Base-by-base conservation (phyloP, 805 yeast genomes). In the Jamesozyma piceae region DNA sequence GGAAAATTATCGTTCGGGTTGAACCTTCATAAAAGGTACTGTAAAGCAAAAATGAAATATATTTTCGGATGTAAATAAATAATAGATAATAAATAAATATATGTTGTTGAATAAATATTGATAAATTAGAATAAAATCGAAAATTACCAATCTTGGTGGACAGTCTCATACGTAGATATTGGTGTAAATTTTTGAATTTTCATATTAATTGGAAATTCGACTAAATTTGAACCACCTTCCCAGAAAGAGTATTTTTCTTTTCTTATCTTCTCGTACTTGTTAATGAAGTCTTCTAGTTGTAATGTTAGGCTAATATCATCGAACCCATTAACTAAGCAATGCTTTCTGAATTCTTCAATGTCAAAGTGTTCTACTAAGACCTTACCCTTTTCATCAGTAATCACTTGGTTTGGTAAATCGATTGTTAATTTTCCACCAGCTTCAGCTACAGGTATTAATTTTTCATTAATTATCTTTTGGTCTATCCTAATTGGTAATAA, bases 281-380 rank as follows among this genome's bases (percentile, higher is more conserved):
- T 44, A 54, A 92, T 92, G 64, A 55, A 78, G 42, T 77, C 77
- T 67, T 86, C 96, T 67, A 88, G 87, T 66, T 88, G 90, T 55
- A 92, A 69, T 40, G 98, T 92, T 58, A 92, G 75, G 35, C 97
- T 97, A 66, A 92, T 92, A 63, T 92, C 98, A 64, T 92, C 98
- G 48, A 92, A 78, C 49, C 98, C 98, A 52, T 92, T 87, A 43
- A 90, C 71, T 54, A 92, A 73, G 63, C 97, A 92, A 65, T 90
- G 95, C 68, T 89, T 88, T 74, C 97, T 82, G 74, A 89, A 92
- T 28, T 69, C 75, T 64, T 89, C 97, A 48, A 92, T 77, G 4
- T 86, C 96, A 53, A 92, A 92, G 51, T 82, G 73, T 14, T 79
- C 88, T 27, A 88, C 81, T 43, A 89, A 69, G 33, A 84, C 82